phyloP scores from a whole-genome alignment of 2,329 filamentous ascomycete species.

The Colletotrichum kahawae region DNA sequence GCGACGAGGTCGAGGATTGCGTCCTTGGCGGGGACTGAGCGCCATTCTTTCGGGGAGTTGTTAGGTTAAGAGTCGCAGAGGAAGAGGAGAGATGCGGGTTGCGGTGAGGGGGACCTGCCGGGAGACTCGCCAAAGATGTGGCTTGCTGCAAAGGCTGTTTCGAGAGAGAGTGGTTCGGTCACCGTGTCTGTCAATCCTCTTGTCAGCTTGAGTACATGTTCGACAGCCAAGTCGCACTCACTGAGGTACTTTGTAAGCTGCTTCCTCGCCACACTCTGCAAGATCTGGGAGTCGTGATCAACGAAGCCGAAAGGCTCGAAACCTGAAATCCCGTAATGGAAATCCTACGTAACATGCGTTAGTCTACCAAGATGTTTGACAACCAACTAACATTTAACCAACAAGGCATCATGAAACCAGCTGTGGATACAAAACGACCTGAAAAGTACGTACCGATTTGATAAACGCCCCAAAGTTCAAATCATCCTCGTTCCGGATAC shows the following conservation, averaged over 20 bases:
- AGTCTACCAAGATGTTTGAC: rapidly evolving
- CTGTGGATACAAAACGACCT: too few relatives aligned
- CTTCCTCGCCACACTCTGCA: background rate
- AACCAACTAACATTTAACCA: too few relatives aligned
- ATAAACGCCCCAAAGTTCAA: background rate
- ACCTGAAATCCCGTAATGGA: background rate
- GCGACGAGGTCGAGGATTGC: slow-evolving; percentile 39
- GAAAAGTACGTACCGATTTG: background rate
- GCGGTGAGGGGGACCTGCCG: background rate
- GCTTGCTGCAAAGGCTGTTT: background rate
- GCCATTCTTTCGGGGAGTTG: slow-evolving; percentile 25
- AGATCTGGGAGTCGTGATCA: background rate
- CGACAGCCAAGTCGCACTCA: rapidly evolving
- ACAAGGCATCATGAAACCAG: too few relatives aligned
- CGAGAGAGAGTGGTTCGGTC: background rate
- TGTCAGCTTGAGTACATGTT: background rate
- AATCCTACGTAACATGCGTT: background rate
- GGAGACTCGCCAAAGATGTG: background rate
- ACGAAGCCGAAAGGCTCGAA: background rate
- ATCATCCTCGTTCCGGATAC: background rate
- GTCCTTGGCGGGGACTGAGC: background rate
- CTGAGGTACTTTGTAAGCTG: background rate
- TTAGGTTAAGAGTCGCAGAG: background rate
- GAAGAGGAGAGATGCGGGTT: background rate
- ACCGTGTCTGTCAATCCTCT: background rate